These are phyloP conservation scores for Parastagonospora avenae DNA, from an alignment of 2,329 filamentous ascomycete genomes.

Conservation along the genomic window DNA sequence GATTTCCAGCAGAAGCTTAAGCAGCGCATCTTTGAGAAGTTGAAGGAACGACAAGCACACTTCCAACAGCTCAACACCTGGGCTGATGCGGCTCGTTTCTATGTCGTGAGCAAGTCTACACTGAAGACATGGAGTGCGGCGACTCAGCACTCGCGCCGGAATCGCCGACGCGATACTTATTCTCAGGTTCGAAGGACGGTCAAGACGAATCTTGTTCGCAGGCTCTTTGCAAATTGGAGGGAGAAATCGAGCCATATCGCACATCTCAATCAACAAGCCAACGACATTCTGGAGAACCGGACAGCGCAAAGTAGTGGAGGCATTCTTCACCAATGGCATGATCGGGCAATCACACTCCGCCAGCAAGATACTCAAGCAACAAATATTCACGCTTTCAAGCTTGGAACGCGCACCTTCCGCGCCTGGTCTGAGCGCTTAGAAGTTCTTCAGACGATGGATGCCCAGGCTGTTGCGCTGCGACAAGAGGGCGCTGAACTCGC, in stretches of 20 bases:
- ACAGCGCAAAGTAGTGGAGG: conserved; percentile 30
- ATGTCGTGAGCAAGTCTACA: conserved; percentile 57
- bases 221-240: conserved; percentile 47
- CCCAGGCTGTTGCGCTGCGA: conserved; percentile 54
- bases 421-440: conserved; percentile 31
- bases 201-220: conserved; percentile 60
- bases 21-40: conserved; percentile 42
- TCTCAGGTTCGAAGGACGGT: conserved; percentile 56
- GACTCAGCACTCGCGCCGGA: conserved; percentile 56
- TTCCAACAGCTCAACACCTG: conserved; percentile 56
- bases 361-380: conserved; percentile 28
- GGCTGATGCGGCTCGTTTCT: conserved; percentile 62
- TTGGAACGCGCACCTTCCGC: conserved; percentile 37
- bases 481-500: conserved; percentile 54
- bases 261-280: conserved; percentile 39
- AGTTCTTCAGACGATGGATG: conserved; percentile 34
- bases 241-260: conserved; percentile 24
- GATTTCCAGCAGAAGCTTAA: conserved; percentile 50
- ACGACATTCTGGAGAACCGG: conserved; percentile 27
- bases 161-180: conserved; percentile 62
- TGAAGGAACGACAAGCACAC: conserved; percentile 48
- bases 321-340: conserved; percentile 52
- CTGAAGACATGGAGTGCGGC: conserved; percentile 59
- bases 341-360: conserved; percentile 37
- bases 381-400: conserved; percentile 29